Evolutionary conservation across 148 eudicot species (phyloP).

Genomic region (Nyssa sinensis): DNA sequence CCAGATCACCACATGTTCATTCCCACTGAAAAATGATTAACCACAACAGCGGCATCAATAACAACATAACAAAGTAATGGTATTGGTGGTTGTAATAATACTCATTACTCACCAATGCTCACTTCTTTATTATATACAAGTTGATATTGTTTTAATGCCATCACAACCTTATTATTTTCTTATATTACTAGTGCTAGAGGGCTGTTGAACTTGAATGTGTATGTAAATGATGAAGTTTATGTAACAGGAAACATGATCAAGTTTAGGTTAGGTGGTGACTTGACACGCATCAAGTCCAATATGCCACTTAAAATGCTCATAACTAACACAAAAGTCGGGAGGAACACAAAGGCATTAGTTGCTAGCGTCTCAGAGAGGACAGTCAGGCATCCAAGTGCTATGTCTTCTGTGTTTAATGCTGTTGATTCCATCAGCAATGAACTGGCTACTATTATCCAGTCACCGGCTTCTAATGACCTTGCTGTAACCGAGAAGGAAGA

Average conservation of each 20-base stretch:
- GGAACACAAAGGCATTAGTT: slow-evolving; percentile 95
- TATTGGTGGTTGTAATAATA: not conserved
- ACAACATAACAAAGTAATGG: not conserved
- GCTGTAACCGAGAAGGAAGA: slow-evolving; percentile 68
- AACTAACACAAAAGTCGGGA: slow-evolving; percentile 88
- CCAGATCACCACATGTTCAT: no score
- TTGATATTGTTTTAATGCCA: not conserved
- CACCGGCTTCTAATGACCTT: slow-evolving; percentile 54
- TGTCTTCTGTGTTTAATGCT: slow-evolving; percentile 79
- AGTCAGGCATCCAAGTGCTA: slow-evolving; percentile 61
- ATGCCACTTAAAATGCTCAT: slow-evolving; percentile 82
- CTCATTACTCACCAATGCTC: no score
- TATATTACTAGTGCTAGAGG: not conserved
- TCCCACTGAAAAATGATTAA: no score
- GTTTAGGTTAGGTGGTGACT: slow-evolving; percentile 85
- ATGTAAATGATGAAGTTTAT: slow-evolving; percentile 8
- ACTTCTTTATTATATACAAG: not conserved
- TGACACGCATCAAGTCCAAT: slow-evolving; percentile 65
- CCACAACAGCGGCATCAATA: no score
- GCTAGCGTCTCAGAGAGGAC: slow-evolving; percentile 85
- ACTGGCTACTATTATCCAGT: slow-evolving; percentile 63
- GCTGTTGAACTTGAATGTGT: not conserved
- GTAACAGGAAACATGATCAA: slow-evolving; percentile 83
- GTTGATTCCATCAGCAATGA: slow-evolving; percentile 92
- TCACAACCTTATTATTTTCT: not conserved